Evolutionary conservation across 75 land plant genomes (phyloP).

Genomic region (Sequoiadendron giganteum): DNA sequence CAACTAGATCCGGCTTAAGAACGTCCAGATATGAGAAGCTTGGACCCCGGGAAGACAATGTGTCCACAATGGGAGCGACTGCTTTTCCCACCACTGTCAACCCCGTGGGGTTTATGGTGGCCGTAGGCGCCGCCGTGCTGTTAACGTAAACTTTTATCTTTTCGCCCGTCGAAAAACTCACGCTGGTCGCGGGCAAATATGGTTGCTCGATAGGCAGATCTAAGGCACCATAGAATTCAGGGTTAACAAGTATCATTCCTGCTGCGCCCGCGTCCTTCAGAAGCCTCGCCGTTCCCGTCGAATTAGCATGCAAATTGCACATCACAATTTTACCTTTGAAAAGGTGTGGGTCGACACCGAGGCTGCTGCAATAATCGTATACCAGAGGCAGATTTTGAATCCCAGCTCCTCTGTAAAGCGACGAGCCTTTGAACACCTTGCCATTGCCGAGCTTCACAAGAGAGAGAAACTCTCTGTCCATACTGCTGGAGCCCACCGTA

Average conservation of each 20-base stretch:
- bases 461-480: no score
- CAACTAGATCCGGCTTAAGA: no score
- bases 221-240: no score
- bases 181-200: constrained; percentile 26
- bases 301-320: constrained; percentile 3
- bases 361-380: constrained; percentile 13
- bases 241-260: constrained; percentile 33
- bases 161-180: constrained; percentile 13
- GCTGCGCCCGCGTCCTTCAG: constrained; percentile 31
- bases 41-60: constrained; percentile 45
- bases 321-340: constrained; percentile 42
- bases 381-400: no score
- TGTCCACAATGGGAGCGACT: constrained; percentile 34
- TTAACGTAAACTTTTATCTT: no score
- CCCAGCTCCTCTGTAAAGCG: no score
- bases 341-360: not conserved
- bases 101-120: no score
- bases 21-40: no score
- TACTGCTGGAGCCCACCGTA: no score
- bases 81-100: not conserved
- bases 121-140: constrained; percentile 9
- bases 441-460: no score
- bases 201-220: constrained; percentile 22
- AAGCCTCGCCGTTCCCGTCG: no score
- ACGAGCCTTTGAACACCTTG: no score